Evolutionary conservation across 1,139 yeast species (phyloP).

Genomic region (Geotrichum klebahnii): DNA sequence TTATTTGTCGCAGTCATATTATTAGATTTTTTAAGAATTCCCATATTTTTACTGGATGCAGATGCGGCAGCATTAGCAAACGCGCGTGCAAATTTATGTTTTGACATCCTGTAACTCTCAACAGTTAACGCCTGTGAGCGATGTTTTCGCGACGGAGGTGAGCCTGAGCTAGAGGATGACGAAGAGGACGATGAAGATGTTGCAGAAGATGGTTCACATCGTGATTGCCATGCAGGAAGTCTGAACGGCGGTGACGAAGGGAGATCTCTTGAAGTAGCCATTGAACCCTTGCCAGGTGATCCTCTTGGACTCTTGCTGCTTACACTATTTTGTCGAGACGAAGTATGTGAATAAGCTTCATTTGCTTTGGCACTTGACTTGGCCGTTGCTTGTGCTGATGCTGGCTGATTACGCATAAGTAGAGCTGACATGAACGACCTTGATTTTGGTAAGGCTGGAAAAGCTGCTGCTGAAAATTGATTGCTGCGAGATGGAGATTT

Average conservation of each 20-base stretch:
- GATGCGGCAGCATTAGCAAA: neutral
- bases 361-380: too few species aligned
- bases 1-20: neutral
- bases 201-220: neutral
- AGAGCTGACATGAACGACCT: constrained; percentile 18
- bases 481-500: too few species aligned
- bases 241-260: constrained; percentile 1
- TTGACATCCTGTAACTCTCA: neutral
- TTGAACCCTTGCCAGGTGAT: neutral
- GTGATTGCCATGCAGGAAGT: neutral
- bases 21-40: too few species aligned
- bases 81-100: constrained; percentile 3
- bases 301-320: neutral
- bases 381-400: too few species aligned
- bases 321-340: too few species aligned
- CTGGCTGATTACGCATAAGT: constrained; percentile 10
- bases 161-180: constrained; percentile 8
- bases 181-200: neutral
- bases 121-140: neutral
- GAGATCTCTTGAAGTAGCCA: constrained; percentile 1
- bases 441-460: constrained; percentile 18
- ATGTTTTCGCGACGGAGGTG: constrained; percentile 8
- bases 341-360: too few species aligned
- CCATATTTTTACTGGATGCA: neutral
- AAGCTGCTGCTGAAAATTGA: constrained; percentile 4